Evolutionary conservation across 2,329 filamentous ascomycete species (phyloP).

Genomic region (Neoscytalidium dimidiatum): DNA sequence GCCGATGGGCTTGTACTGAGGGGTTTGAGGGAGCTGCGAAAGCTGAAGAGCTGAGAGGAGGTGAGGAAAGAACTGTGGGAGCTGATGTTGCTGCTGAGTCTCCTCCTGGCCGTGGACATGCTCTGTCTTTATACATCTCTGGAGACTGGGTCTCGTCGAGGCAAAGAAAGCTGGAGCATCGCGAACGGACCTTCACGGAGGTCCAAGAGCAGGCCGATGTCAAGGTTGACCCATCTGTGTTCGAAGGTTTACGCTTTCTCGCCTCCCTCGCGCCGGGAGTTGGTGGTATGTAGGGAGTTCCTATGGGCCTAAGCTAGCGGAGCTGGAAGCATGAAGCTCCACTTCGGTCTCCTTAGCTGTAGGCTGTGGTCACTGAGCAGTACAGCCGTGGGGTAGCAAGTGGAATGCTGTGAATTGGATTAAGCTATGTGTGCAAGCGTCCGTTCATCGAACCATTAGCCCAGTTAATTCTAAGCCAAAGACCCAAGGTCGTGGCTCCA

Average conservation of each 20-base stretch:
- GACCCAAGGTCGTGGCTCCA: not conserved
- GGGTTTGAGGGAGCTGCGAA: too few species aligned
- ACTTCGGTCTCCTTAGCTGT: not conserved
- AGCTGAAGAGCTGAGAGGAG: not conserved
- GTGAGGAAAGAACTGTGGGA: not conserved
- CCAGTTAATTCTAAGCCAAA: not conserved
- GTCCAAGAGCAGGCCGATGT: not conserved
- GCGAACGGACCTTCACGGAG: not conserved
- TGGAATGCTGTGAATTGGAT: not conserved
- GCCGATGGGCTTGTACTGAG: too few species aligned
- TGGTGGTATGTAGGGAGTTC: not conserved
- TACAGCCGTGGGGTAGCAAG: not conserved
- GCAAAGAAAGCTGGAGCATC: not conserved
- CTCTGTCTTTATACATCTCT: not conserved
- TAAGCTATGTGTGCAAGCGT: not conserved
- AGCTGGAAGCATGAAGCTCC: not conserved
- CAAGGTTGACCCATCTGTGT: not conserved
- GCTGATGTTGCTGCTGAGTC: not conserved
- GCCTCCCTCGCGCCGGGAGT: not conserved
- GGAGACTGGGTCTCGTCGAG: not conserved
- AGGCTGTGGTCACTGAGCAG: not conserved
- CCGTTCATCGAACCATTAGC: not conserved
- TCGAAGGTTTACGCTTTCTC: not conserved
- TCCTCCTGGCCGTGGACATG: not conserved
- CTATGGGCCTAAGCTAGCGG: not conserved